These are phyloP conservation scores for Hypoxylon sp. DNA, from an alignment of 2,329 filamentous ascomycete species.

Conservation along the genomic window DNA sequence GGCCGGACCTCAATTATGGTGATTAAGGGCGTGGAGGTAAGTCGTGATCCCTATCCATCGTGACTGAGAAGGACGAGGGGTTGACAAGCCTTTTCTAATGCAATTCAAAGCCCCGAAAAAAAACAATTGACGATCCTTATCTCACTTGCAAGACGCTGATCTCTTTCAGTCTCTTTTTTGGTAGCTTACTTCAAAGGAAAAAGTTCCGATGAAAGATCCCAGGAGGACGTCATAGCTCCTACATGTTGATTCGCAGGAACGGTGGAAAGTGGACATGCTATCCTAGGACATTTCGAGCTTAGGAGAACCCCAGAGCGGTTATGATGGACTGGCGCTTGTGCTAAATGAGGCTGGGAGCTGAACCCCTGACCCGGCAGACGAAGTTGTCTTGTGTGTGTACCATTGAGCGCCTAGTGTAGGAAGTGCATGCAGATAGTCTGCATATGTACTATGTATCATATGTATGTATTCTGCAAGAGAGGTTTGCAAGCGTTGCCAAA, in stretches of 20 bases:
- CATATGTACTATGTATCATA: constrained; percentile 5
- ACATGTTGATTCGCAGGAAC: constrained; percentile 30
- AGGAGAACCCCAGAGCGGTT: constrained; percentile 27
- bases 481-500: constrained; percentile 21
- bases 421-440: constrained; percentile 8
- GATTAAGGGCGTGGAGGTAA: constrained; percentile 13
- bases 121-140: constrained; percentile 42
- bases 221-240: constrained; percentile 31
- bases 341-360: constrained; percentile 36
- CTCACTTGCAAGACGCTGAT: constrained; percentile 32
- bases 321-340: constrained; percentile 27
- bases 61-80: constrained; percentile 20
- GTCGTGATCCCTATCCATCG: constrained; percentile 17
- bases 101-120: constrained; percentile 9
- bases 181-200: constrained; percentile 22
- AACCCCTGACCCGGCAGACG: constrained; percentile 23
- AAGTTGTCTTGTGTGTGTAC: constrained; percentile 7
- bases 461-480: constrained; percentile 1
- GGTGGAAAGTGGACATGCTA: constrained; percentile 17
- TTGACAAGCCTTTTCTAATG: constrained; percentile 10
- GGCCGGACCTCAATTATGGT: constrained; percentile 24
- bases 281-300: constrained; percentile 20
- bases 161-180: constrained; percentile 28
- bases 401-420: constrained; percentile 34
- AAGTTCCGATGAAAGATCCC: constrained; percentile 27